Conservation (phyloP, 1,284 basidiomycete species). For the Paramarasmius palmivorus region DNA sequence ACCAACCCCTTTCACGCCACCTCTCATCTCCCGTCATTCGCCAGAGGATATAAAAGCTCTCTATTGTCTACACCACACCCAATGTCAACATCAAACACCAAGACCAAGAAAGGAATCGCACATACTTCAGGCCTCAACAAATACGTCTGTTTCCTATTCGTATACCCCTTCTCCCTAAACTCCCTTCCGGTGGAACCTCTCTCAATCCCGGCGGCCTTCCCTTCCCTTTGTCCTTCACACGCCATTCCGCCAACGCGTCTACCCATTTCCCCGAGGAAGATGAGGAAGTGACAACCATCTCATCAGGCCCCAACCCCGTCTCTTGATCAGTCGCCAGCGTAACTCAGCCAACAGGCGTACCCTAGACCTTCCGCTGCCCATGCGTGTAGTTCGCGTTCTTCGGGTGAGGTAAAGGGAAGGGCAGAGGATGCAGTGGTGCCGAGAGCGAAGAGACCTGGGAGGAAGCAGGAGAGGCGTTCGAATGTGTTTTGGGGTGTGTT, state of each 20-base stretch:
- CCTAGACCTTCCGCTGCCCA: slow-evolving; percentile 75
- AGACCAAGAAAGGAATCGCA: slow-evolving; percentile 1
- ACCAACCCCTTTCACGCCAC: slow-evolving; percentile 81
- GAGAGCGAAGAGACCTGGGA: slow-evolving; percentile 73
- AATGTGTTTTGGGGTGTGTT: slow-evolving; percentile 51
- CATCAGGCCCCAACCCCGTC: slow-evolving; percentile 64
- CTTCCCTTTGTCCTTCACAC: slow-evolving; percentile 32
- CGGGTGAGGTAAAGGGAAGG: neutral
- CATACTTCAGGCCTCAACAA: slow-evolving; percentile 67
- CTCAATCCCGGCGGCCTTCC: slow-evolving; percentile 48
- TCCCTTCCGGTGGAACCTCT: slow-evolving; percentile 25
- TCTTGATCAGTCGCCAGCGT: slow-evolving; percentile 64
- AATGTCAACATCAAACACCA: neutral
- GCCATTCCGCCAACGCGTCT: slow-evolving; percentile 52
- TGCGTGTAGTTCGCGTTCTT: slow-evolving; percentile 37
- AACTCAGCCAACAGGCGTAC: slow-evolving; percentile 64
- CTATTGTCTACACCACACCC: slow-evolving; percentile 50
- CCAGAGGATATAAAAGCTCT: slow-evolving; percentile 73
- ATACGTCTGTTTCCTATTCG: slow-evolving; percentile 43
- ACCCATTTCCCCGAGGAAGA: neutral
- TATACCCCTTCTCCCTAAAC: slow-evolving; percentile 43
- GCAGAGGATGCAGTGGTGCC: slow-evolving; percentile 57
- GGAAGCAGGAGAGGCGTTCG: slow-evolving; percentile 79
- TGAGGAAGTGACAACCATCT: slow-evolving; percentile 36
- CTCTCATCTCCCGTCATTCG: slow-evolving; percentile 63